A percentile compares a stretch with the other conserved stretches of the same genome.
Conservation (phyloP, 148 eudicot genomes). For the Rhododendron ferrugineum region DNA sequence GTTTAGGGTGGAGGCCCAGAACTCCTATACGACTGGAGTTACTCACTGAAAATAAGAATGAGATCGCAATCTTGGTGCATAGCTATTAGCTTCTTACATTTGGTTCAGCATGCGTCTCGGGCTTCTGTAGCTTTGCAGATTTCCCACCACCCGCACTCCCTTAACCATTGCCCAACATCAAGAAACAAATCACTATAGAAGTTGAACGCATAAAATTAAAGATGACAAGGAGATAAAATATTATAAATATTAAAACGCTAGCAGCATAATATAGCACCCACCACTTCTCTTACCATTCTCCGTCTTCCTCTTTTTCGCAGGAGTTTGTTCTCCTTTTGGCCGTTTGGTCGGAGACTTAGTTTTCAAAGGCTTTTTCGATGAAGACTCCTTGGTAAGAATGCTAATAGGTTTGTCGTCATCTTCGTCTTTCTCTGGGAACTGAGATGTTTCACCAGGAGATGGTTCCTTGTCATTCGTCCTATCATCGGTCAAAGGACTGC, state of each 20-base stretch:
- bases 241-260: not conserved
- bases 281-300: slow-evolving; percentile 24
- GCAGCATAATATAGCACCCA: not conserved
- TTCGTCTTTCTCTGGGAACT: slow-evolving; percentile 15
- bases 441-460: slow-evolving; percentile 12
- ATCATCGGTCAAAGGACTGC: slow-evolving; percentile 34
- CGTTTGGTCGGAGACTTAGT: slow-evolving; percentile 28
- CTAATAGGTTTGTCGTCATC: slow-evolving; percentile 20
- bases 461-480: slow-evolving; percentile 11
- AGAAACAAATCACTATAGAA: not conserved
- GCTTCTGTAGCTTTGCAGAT: slow-evolving; percentile 20
- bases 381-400: slow-evolving; percentile 15
- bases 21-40: not conserved
- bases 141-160: slow-evolving; percentile 30
- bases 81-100: slow-evolving; percentile 27
- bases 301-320: slow-evolving; percentile 45
- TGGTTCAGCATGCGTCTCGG: slow-evolving; percentile 24
- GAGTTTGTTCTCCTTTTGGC: slow-evolving; percentile 25
- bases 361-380: slow-evolving; percentile 17
- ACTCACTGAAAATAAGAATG: not conserved
- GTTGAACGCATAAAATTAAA: not conserved
- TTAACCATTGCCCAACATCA: slow-evolving; percentile 18
- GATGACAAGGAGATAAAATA: not conserved
- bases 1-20: not conserved
- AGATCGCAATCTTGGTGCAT: not conserved